Evolutionary conservation across 2,329 filamentous ascomycete genomes (phyloP), one percentile per base, ranked within the genome.

Genomic region (Trichoderma asperellum): DNA sequence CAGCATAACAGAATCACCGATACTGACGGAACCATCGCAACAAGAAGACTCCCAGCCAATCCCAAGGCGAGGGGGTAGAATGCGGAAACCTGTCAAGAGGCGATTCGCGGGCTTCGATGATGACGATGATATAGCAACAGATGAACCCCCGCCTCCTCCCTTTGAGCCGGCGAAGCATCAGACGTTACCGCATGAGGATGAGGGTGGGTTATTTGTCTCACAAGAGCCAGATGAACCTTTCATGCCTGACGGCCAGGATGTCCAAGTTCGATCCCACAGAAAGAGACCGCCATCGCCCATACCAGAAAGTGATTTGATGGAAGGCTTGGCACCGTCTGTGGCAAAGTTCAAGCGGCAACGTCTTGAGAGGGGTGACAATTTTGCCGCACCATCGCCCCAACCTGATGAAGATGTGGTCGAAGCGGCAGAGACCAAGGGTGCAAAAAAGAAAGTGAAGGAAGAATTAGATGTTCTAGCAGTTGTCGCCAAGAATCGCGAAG

Each of bases 341-440:
- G 89, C 91, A 34, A 89, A 89, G 5, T 87, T 94, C 76, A 98
- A 97, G 78, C 88, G 90, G n/a, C 89, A 91, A 27, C 89, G 91
- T 32, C 83, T 92, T 24, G 89, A 88, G 71, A 85, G 85, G 62
- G 85, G 86, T 56, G 80, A 85, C 72, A 81, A 85, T 37, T 82
- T 85, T 2, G 74, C 75, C 47, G 72, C 77, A 3, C 74, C 76
- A 0, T 64, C 72, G 5, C 75, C 76, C 4, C 76, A 77, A 53
- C 70, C 74, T 5, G 75, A 76, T 35, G 49, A 71, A 0, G 62
- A 75, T 21, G 68, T 32, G 11, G 18, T 14, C 16, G 60, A 76
- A 49, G 70, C 70, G 60, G 11, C 62, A 4, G 47, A 65, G 8
- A 47, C 67, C 27, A 52, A 49, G 53, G 3, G 16, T 32, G 32